These are phyloP conservation scores for Cutaneotrichosporon cavernicola DNA, from an alignment of 1,284 basidiomycete genomes.

Conservation along the genomic window DNA sequence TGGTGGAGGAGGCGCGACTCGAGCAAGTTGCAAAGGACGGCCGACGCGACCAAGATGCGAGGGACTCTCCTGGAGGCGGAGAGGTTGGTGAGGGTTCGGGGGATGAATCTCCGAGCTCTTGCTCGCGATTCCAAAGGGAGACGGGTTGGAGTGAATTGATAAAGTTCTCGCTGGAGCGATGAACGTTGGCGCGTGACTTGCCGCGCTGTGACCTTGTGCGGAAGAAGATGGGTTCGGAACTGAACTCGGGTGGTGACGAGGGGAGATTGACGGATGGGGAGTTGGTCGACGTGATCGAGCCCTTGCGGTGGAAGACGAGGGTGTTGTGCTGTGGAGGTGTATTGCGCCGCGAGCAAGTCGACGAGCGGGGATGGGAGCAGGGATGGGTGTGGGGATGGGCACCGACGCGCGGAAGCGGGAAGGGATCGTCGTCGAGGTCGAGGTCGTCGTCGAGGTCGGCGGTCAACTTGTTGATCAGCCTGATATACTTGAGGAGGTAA, in stretches of 20 bases:
- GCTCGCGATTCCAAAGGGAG: not conserved
- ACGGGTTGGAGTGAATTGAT: not conserved
- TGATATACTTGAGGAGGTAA: not conserved
- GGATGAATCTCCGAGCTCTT: not conserved
- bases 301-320: not conserved
- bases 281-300: not conserved
- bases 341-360: not conserved
- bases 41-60: not conserved
- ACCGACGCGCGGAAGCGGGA: not conserved
- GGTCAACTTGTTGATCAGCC: not conserved
- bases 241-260: conserved; percentile 4
- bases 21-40: not conserved
- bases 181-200: not conserved
- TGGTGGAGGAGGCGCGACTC: not conserved
- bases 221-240: not conserved
- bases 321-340: conserved; percentile 6
- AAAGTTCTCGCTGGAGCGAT: too few species aligned
- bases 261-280: conserved; percentile 12
- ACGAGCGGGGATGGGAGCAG: not conserved
- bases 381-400: not conserved
- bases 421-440: not conserved
- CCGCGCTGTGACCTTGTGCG: not conserved
- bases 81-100: not conserved
- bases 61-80: not conserved
- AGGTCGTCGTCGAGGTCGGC: not conserved